Base-by-base conservation (phyloP, 169 alveolate species). In the Plasmodium fragile region DNA sequence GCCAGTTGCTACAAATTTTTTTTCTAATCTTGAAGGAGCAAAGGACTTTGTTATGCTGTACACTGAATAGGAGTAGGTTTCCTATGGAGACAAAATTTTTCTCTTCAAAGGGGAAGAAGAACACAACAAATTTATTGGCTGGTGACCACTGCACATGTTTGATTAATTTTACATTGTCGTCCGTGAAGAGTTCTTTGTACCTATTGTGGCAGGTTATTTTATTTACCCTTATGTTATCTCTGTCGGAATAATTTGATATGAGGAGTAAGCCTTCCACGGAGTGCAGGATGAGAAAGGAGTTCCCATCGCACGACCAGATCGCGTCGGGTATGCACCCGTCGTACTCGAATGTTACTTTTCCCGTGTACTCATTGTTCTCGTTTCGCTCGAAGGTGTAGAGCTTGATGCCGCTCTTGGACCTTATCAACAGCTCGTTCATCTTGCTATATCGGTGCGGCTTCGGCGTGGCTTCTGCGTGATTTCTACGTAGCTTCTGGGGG, bases 81-180 rank as follows among this genome's bases (percentile, higher is more conserved):
- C 93, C 93, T 3, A 87, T 16, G 13, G 69, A 36, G 10, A 34
- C 13, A 39, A 77, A 36, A 53, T 52, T 77, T 16, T 77, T 65
- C 65, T 87, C 93, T 5, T 77, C 87, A 75, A 75, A 87, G 22
- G 93, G 89, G 10, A 75, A 87, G 22, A 87, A 87, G 10, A 87
- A 77, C 32, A 87, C 89, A 16, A 87, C 81, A 87, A 32, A 87
- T 53, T 53, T 49, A 87, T 87, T 87, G 8, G 22, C 45, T 7
- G 85, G 87, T 4, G 93, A 87, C 93, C 93, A 87, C 43, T 87
- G 93, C n/a, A 87, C 87, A 77, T 87, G 93, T 22, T 77, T 87
- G 0, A 87, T 87, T 77, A 87, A 36, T 28, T 77, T 39, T 3
- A 87, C n/a, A 45, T 87, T 77, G 3, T 87, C 81, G n/a, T 39